Evolutionary conservation across 2,329 filamentous ascomycete genomes (phyloP).

Genomic region (Coniosporium tulheliwenetii): DNA sequence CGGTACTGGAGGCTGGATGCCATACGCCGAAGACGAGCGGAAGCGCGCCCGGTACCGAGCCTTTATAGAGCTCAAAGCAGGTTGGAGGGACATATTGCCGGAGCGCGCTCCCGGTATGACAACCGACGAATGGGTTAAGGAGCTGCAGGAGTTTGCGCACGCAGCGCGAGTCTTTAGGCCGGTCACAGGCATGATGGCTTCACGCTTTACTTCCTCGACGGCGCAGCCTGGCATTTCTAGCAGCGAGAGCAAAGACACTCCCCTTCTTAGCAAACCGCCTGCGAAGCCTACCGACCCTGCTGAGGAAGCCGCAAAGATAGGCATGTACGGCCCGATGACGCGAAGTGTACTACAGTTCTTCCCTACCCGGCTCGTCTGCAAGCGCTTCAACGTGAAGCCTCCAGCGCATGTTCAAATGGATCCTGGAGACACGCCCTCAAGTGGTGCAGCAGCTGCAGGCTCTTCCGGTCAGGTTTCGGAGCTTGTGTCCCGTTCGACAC

Average conservation of each 20-base stretch:
- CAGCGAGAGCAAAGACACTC: background rate
- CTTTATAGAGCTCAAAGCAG: slow-evolving; percentile 67
- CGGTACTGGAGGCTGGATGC: slow-evolving; percentile 50
- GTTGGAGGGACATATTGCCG: slow-evolving; percentile 42
- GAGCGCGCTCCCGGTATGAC: slow-evolving; percentile 34
- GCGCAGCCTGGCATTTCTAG: slow-evolving; percentile 5
- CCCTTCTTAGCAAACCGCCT: slow-evolving; percentile 9
- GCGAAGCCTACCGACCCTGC: slow-evolving; percentile 57
- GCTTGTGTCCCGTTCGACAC: slow-evolving; percentile 34
- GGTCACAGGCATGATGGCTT: slow-evolving; percentile 83
- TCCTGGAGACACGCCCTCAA: slow-evolving; percentile 22
- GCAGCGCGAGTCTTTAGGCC: slow-evolving; percentile 76
- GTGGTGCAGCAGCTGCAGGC: slow-evolving; percentile 6
- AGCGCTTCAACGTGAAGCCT: slow-evolving; percentile 76
- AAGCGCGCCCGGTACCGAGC: slow-evolving; percentile 69
- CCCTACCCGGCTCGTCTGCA: slow-evolving; percentile 76
- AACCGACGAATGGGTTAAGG: slow-evolving; percentile 62
- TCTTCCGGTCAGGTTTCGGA: slow-evolving; percentile 9
- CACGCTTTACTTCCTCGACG: slow-evolving; percentile 67
- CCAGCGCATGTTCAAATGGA: slow-evolving; percentile 52
- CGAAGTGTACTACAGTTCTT: slow-evolving; percentile 56
- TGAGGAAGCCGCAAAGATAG: slow-evolving; percentile 71
- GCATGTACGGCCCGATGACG: slow-evolving; percentile 88
- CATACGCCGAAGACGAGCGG: slow-evolving; percentile 66
- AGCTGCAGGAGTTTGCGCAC: slow-evolving; percentile 63